phyloP scores from a whole-genome alignment of 179 eudicot genomes.

The Pouteria campechiana region DNA sequence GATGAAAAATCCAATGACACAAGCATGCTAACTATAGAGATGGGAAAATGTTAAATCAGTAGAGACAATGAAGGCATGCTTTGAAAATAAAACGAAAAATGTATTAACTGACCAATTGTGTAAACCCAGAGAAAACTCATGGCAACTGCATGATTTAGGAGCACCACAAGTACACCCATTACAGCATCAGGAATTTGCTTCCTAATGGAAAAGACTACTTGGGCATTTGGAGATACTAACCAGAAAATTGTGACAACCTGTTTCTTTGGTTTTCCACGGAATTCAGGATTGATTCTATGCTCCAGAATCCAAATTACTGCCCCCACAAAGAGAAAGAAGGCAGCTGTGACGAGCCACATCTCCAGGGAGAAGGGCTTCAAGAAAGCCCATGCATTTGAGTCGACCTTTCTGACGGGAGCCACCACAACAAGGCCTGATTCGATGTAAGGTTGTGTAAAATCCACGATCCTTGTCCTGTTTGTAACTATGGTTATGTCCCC shows the following conservation, averaged over 20 bases:
- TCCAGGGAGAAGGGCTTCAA: conserved; percentile 20
- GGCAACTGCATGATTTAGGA: background rate
- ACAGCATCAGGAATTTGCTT: background rate
- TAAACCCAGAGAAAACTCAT: background rate
- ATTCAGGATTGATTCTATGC: conserved; percentile 28
- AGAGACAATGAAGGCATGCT: too few species aligned
- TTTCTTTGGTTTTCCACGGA: conserved; percentile 30
- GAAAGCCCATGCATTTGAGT: conserved; percentile 31
- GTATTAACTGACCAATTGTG: too few species aligned
- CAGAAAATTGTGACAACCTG: conserved; percentile 27
- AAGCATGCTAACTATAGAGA: too few species aligned
- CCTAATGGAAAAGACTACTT: too few species aligned
- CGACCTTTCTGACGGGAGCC: conserved; percentile 12
- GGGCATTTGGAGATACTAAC: too few species aligned
- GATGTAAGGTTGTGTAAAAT: conserved; percentile 28
- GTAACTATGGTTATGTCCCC: conserved; percentile 35
- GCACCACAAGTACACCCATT: background rate
- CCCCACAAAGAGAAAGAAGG: conserved; percentile 25
- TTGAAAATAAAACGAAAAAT: too few species aligned
- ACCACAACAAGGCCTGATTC: conserved; percentile 38
- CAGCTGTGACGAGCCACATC: conserved; percentile 29
- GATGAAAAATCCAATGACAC: too few species aligned
- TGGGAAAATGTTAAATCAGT: too few species aligned
- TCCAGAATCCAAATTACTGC: conserved; percentile 34
- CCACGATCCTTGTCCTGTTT: conserved; percentile 23